These are phyloP conservation scores for Tetrahymena borealis DNA, from an alignment of 73 alveolate species.

Conservation along the genomic window DNA sequence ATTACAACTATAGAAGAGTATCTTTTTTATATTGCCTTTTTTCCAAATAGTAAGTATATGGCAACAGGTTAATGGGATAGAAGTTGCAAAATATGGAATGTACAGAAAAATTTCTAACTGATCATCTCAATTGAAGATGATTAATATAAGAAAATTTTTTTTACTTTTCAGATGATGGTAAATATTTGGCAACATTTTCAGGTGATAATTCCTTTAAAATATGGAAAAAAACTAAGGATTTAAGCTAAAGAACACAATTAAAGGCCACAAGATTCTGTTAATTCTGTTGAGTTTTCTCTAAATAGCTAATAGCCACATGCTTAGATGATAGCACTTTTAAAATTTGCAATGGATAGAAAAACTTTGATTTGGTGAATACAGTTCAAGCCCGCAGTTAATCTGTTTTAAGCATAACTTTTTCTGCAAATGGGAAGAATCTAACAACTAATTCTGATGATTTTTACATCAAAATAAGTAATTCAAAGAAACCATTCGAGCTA, in stretches of 20 bases:
- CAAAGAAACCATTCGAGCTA: not conserved
- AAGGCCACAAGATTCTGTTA: not conserved
- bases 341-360: not conserved
- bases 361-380: not conserved
- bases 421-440: not conserved
- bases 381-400: not conserved
- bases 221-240: not conserved
- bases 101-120: too few relatives aligned
- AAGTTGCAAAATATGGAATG: too few relatives aligned
- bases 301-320: not conserved
- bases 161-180: not conserved
- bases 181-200: not conserved
- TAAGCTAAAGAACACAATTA: not conserved
- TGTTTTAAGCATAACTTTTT: not conserved
- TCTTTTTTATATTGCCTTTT: not conserved
- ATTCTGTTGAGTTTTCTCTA: not conserved
- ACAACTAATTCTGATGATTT: not conserved
- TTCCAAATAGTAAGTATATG: too few relatives aligned
- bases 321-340: not conserved
- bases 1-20: not conserved
- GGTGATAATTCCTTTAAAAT: not conserved
- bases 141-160: too few relatives aligned
- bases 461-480: not conserved
- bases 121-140: too few relatives aligned
- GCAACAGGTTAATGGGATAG: too few relatives aligned